phyloP scores from a whole-genome alignment of 2,329 filamentous ascomycete species.

The Monilinia fructicola region DNA sequence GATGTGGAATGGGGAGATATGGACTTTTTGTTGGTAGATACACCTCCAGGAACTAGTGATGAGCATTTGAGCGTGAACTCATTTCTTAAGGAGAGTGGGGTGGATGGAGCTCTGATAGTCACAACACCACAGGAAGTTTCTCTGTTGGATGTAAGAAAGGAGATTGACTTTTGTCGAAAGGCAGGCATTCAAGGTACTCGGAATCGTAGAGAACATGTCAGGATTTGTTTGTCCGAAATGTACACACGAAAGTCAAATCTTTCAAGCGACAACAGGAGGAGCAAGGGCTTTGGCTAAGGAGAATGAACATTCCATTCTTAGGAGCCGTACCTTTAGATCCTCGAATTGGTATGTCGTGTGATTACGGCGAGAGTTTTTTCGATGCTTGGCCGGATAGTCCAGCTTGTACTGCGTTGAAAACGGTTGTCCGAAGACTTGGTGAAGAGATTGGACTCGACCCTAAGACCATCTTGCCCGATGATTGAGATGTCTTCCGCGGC shows the following conservation, averaged over 20 bases:
- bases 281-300: constrained; percentile 78
- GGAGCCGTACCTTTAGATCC: constrained; percentile 90
- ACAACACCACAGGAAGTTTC: constrained; percentile 95
- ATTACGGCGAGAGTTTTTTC: constrained; percentile 96
- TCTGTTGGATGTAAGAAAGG: constrained; percentile 89
- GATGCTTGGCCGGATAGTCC: constrained; percentile 92
- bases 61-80: constrained; percentile 94
- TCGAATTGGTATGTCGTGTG: constrained; percentile 91
- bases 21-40: constrained; percentile 92
- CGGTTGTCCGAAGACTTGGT: constrained; percentile 73
- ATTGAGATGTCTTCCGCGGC: constrained; percentile 9
- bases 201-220: constrained; percentile 96
- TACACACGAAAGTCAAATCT: constrained; percentile 79
- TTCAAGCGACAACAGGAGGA: constrained; percentile 87
- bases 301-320: constrained; percentile 83
- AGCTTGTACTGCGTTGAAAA: constrained; percentile 76
- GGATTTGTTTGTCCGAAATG: constrained; percentile 96
- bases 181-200: constrained; percentile 87
- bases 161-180: constrained; percentile 96
- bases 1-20: constrained; percentile 97
- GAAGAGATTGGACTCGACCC: constrained; percentile 55
- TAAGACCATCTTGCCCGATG: constrained; percentile 15
- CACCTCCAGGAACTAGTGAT: constrained; percentile 90
- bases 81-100: constrained; percentile 84
- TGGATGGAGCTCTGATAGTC: constrained; percentile 89